Base-by-base conservation (phyloP, 2,329 filamentous ascomycete genomes). In the Clarireedia sp. region DNA sequence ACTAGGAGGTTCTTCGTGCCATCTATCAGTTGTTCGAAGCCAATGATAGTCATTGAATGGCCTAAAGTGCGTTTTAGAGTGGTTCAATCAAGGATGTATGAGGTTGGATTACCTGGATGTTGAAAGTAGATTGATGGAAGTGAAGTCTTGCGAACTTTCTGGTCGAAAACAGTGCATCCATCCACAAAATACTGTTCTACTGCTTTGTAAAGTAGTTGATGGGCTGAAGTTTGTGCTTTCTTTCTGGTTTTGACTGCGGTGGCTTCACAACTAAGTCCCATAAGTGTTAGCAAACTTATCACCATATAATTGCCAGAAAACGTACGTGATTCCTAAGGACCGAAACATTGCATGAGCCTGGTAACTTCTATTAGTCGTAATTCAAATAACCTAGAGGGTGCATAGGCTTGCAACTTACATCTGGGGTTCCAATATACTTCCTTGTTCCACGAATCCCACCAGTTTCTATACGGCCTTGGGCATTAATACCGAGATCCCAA, bases 371-470 rank as follows among this genome's bases (percentile, higher is more conserved):
- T 51, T 26, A 51, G 37, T 49, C 19, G 19, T 26, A 23, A 46
- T 46, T 10, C 12, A 23, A 21, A 26, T 3, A 46, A n/a, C 23
- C 1, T 23, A 16, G 21, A 16, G 2, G 40, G 14, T 14, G 9
- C 12, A 19, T 1, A 17, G 14, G 14, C 12, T 38, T 36, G 14
- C n/a, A 23, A 57, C 68, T 62, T 74, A 89, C 88, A 76, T 97
- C 92, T 8, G 89, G 85, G 1, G 92, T 96, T 16, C 92, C 92
- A 63, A 97, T 97, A 67, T 94, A 97, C 70, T 96, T 97, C 58
- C 94, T 82, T 0, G 91, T 96, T n/a, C 85, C 85, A 60, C 76
- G 82, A 60, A 97, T 87, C 1, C 90, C 90, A 2, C 92, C 92
- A 0, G 91, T 96, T 70, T 97, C 90, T 2, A 81, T 67, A 36